Percentiles rank a stretch among this genome's conserved stretches.
phyloP scores from a whole-genome alignment of 2,329 filamentous ascomycete genomes.

The Emmonsia crescens region DNA sequence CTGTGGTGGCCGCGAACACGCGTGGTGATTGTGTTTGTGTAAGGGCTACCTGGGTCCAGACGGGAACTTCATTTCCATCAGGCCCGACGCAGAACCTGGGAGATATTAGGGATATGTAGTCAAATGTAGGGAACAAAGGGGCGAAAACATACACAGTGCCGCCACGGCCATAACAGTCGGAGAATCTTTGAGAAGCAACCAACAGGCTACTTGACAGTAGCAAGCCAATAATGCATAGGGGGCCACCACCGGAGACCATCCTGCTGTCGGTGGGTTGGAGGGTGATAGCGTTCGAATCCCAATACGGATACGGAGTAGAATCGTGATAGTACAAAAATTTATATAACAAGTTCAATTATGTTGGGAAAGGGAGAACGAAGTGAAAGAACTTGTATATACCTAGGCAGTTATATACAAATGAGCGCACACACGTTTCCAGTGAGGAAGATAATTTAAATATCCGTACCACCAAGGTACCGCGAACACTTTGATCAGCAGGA shows the following conservation, averaged over 20 bases:
- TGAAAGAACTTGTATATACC: not conserved
- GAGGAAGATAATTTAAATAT: not conserved
- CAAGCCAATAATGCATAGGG: not conserved
- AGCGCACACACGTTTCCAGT: not conserved
- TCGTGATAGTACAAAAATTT: not conserved
- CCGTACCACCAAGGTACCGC: not conserved
- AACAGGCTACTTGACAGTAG: not conserved
- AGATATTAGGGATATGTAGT: not conserved
- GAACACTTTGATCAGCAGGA: not conserved
- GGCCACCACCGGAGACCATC: not conserved
- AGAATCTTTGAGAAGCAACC: slow-evolving; percentile 14
- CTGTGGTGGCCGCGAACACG: slow-evolving; percentile 20
- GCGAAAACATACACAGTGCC: slow-evolving; percentile 19
- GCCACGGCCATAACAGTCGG: slow-evolving; percentile 24
- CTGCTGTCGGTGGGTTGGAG: not conserved
- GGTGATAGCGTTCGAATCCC: not conserved
- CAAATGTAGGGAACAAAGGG: not conserved
- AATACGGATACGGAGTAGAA: not conserved
- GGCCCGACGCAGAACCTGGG: slow-evolving; percentile 20
- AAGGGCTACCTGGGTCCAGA: slow-evolving; percentile 15
- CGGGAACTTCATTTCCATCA: slow-evolving; percentile 20
- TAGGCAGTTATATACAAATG: not conserved
- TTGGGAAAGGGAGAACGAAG: not conserved
- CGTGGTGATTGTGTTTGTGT: slow-evolving; percentile 14
- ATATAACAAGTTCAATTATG: not conserved